Evolutionary conservation across 1,284 basidiomycete species (phyloP).

Genomic region (Abortiporus biennis): DNA sequence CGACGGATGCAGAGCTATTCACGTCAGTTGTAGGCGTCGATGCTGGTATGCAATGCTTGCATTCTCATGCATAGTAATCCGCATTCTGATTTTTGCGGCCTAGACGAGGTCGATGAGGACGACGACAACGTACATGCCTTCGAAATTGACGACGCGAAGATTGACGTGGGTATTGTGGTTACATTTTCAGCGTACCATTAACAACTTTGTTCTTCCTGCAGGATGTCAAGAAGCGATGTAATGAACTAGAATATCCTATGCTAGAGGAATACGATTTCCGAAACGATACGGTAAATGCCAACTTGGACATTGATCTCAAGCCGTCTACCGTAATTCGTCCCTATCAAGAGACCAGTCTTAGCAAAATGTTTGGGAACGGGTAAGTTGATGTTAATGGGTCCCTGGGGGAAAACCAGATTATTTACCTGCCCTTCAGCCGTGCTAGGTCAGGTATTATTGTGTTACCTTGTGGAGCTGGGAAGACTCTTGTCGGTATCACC

Average conservation of each 20-base stretch:
- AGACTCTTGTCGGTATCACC: conserved; percentile 98
- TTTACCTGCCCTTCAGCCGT: conserved; percentile 49
- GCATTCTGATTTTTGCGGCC: conserved; percentile 7
- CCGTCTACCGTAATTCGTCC: conserved; percentile 94
- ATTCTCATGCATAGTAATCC: background rate
- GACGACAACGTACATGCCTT: conserved; percentile 95
- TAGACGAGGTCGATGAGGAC: conserved; percentile 94
- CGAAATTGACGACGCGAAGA: conserved; percentile 87
- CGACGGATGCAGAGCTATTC: conserved; percentile 71
- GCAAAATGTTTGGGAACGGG: conserved; percentile 99
- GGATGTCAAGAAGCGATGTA: conserved; percentile 92
- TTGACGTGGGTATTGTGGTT: conserved; percentile 73
- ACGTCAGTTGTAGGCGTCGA: conserved; percentile 92
- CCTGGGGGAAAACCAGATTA: background rate
- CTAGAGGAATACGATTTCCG: conserved; percentile 98
- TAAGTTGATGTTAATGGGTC: conserved; percentile 28
- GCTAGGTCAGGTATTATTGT: conserved; percentile 98
- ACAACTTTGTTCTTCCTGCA: conserved; percentile 24
- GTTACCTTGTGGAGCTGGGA: conserved; percentile 96
- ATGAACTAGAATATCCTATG: conserved; percentile 94
- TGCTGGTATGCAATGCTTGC: conserved; percentile 46
- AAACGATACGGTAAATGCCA: conserved; percentile 91
- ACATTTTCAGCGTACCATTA: too few relatives aligned
- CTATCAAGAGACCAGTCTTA: conserved; percentile 94
- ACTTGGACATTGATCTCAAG: conserved; percentile 95